Evolutionary conservation across 169 alveolate genomes (phyloP).

Genomic region (Blepharisma undulans): DNA sequence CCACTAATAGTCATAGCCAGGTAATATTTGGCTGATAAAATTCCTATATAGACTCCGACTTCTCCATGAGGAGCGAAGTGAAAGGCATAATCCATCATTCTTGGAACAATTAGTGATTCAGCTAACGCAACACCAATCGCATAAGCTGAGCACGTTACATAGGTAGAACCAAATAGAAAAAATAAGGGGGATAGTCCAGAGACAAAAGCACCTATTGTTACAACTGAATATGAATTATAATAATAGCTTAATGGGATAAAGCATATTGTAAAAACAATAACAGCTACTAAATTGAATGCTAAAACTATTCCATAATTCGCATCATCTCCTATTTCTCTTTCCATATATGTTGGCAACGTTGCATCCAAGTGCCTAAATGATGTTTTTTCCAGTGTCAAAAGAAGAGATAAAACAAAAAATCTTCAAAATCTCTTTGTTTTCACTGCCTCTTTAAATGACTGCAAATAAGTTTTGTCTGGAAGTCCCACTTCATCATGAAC

Average conservation of each 20-base stretch:
- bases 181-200: not conserved
- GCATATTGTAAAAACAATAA: not conserved
- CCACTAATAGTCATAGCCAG: not conserved
- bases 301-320: slow-evolving; percentile 1
- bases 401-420: not conserved
- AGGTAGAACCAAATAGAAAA: not conserved
- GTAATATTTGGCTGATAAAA: not conserved
- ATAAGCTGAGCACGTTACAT: not conserved
- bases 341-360: slow-evolving; percentile 20
- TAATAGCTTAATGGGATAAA: not conserved
- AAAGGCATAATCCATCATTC: slow-evolving; percentile 9
- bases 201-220: not conserved
- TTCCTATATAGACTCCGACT: not conserved
- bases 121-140: not conserved
- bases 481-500: not conserved
- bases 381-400: slow-evolving; percentile 2
- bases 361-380: not conserved
- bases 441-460: slow-evolving; percentile 11
- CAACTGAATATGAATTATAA: not conserved
- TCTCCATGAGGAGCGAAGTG: not conserved
- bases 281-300: not conserved
- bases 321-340: slow-evolving; percentile 17
- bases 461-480: not conserved
- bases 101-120: slow-evolving; percentile 16
- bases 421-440: slow-evolving; percentile 25